Conservation (phyloP, 2,329 filamentous ascomycete genomes). For the Furcasterigmium sp. region DNA sequence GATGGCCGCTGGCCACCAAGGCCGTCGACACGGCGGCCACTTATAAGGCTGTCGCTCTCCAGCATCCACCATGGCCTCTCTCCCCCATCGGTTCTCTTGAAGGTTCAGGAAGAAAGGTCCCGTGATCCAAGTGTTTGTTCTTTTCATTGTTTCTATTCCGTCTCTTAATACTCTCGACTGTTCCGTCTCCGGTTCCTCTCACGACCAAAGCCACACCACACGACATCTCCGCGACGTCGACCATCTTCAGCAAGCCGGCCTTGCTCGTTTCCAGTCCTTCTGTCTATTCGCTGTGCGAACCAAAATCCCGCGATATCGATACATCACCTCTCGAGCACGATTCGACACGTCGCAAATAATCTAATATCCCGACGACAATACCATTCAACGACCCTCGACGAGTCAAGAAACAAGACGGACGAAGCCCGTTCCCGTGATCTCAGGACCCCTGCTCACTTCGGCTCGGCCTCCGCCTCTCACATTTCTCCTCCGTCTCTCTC, state of each 20-base stretch:
- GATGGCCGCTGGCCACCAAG: slow-evolving; percentile 13
- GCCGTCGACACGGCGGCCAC: slow-evolving; percentile 38
- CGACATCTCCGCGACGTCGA: background rate
- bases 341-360: slow-evolving; percentile 2
- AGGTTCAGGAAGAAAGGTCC: slow-evolving; percentile 34
- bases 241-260: slow-evolving; percentile 47
- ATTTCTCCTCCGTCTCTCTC: background rate
- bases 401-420: background rate
- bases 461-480: background rate
- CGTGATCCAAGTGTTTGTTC: slow-evolving; percentile 42
- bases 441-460: background rate
- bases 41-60: slow-evolving; percentile 55
- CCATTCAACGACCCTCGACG: slow-evolving; percentile 3
- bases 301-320: background rate
- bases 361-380: slow-evolving; percentile 3
- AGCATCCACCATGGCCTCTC: slow-evolving; percentile 31
- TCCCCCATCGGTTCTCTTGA: slow-evolving; percentile 32
- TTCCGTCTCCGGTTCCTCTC: slow-evolving; percentile 5
- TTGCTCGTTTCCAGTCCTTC: slow-evolving; percentile 51
- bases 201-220: too few species aligned
- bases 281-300: background rate
- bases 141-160: slow-evolving; percentile 17
- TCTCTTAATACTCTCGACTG: background rate
- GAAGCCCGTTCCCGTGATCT: slow-evolving; percentile 3
- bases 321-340: background rate